phyloP scores from a whole-genome alignment of 75 land plant genomes.

The Larix kaempferi region DNA sequence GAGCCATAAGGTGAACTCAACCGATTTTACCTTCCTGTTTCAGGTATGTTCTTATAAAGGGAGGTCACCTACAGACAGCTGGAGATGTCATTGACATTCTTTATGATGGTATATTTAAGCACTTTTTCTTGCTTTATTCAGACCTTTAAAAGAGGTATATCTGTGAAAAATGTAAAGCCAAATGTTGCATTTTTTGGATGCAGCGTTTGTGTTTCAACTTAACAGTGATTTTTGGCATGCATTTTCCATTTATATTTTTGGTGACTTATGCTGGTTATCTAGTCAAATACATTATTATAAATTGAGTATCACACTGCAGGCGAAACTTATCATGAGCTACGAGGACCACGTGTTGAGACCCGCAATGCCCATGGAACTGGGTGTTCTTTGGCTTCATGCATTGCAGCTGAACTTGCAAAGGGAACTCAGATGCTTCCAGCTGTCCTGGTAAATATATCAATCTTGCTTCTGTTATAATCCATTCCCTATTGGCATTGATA shows the following conservation, averaged over 20 bases:
- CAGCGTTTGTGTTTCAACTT: not conserved
- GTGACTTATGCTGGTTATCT: not conserved
- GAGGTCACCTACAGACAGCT: conserved; percentile 72
- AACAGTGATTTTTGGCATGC: not conserved
- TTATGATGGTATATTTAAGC: conserved; percentile 69
- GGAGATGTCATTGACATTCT: conserved; percentile 73
- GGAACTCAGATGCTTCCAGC: conserved; percentile 60
- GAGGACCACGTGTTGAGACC: conserved; percentile 61
- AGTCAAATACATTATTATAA: not conserved
- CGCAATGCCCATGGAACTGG: conserved; percentile 96
- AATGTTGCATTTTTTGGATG: not conserved
- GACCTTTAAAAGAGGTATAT: not conserved
- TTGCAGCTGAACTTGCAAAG: conserved; percentile 95
- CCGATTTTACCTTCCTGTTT: not conserved
- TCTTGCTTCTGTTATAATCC: not conserved
- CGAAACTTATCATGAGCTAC: conserved; percentile 56
- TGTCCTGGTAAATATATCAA: conserved; percentile 46
- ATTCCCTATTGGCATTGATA: not conserved
- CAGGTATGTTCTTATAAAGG: conserved; percentile 94
- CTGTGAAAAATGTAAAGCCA: not conserved
- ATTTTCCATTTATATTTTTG: not conserved
- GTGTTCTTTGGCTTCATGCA: conserved; percentile 87
- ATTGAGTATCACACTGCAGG: conserved; percentile 42
- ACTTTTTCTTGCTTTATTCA: not conserved
- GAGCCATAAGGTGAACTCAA: not conserved